Evolutionary conservation across 139 green algal genomes (phyloP), one percentile per base, ranked within the genome.

Genomic region (Gonium pectorale): DNA sequence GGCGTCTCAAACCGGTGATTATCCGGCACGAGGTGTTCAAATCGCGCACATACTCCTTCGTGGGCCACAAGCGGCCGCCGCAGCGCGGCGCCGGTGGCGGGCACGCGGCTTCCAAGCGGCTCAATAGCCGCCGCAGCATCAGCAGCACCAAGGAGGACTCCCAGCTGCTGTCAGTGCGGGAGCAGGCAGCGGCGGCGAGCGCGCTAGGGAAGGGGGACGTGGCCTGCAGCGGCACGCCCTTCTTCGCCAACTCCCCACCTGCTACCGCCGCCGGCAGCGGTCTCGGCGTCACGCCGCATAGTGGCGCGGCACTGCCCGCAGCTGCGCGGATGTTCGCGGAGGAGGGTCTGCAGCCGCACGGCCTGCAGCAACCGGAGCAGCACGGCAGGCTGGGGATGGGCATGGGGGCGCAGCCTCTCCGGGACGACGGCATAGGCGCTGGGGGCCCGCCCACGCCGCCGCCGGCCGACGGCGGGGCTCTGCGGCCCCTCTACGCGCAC

Each of bases 41-140:
- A 37, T 89, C 95, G 71, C 90, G 95, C 38, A 67, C 92, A 19
- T 97, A 98, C 85, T 90, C 92, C 66, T 85, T 91, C 41, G 85
- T 92, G 22, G 90, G 83, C 9, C 49, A 74, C 15, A 81, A 81
- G 40, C 73, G 83, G 11, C 40, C 73, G 37, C 66, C 31, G 52
- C 80, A 68, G 38, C 67, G 19, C 41, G 44, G 43, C 75, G 41
- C 38, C 56, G 60, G 66, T 54, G 6, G 46, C 80, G 29, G 5
- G 46, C 2, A 49, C 24, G 67, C 67, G 80, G 49, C n/a, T 86
- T n/a, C n/a, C n/a, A 26, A 78, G 49, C 66, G 68, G 66, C 64
- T 4, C 19, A 68, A n/a, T 2, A 71, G 64, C 64, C 7, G 31
- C 15, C 67, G 75, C n/a, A 83, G 75, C 43, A 60, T 72, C 19